Evolutionary conservation across 2,329 filamentous ascomycete species (phyloP).

Genomic region (Fusarium austroafricanum): DNA sequence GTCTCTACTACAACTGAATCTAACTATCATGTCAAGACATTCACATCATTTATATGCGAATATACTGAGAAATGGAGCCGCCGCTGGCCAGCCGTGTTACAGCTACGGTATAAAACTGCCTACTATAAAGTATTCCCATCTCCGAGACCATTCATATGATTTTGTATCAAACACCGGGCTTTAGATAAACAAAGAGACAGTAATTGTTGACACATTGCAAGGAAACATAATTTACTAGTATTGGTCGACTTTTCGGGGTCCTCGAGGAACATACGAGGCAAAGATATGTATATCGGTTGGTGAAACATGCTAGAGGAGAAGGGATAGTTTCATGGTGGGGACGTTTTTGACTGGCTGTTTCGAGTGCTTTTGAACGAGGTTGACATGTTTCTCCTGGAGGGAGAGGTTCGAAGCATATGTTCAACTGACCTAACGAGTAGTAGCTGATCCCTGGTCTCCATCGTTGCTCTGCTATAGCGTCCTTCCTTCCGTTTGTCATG

Average conservation of each 20-base stretch:
- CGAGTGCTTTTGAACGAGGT: neutral
- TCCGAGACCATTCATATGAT: neutral
- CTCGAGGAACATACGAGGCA: neutral
- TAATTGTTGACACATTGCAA: neutral
- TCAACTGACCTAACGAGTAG: neutral
- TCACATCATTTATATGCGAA: neutral
- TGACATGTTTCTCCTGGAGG: neutral
- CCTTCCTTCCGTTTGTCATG: slow-evolving; percentile 5
- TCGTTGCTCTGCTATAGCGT: slow-evolving; percentile 1
- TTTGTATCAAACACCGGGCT: neutral
- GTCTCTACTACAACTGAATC: neutral
- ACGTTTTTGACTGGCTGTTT: slow-evolving; percentile 12
- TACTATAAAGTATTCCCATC: neutral
- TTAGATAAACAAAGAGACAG: neutral
- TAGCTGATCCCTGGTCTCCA: slow-evolving; percentile 3
- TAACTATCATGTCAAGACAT: neutral
- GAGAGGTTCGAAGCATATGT: slow-evolving; percentile 1
- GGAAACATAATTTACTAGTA: neutral
- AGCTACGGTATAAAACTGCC: neutral
- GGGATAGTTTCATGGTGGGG: slow-evolving; percentile 12
- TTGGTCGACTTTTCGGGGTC: neutral
- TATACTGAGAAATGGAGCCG: neutral
- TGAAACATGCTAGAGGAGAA: slow-evolving; percentile 34
- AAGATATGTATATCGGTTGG: neutral
- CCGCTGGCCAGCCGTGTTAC: neutral